Base-by-base conservation (phyloP, 495 filamentous ascomycete genomes). In the Penicillium lagena region DNA sequence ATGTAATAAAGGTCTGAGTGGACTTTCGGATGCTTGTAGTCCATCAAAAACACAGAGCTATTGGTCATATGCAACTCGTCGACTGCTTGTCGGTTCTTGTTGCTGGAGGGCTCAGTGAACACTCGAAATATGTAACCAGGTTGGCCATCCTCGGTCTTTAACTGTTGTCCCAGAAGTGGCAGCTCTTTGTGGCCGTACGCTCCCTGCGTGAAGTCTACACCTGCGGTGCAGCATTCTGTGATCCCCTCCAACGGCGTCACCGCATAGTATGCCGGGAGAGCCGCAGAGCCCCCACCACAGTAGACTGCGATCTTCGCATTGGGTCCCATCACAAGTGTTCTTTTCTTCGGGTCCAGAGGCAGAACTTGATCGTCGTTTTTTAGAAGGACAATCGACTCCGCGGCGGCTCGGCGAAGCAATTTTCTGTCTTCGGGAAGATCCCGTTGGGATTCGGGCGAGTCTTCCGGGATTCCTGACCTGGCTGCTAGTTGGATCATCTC, bases 261-360 rank as follows among this genome's bases (percentile, higher is more conserved):
- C 15, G 74, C 77, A 55, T 89, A 87, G 54, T 90, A 90, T 7
- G 85, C 81, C 43, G 81, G 80, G 13, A 91, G 66, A 42, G 78
- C 78, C 1, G 87, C 85, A 51, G 80, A 86, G 22, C 88, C 86
- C 38, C 87, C 87, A 29, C 88, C 87, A 40, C 83, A 80, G 36
- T 81, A 81, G 41, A 83, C 81, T 0, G 86, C 82, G 41, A 80
- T 65, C 52, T 87, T 81, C 9, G 83, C 76, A 55, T 89, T 89
- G 1, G 86, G 86, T 3, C 86, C 86, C 40, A 94, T 89, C n/a
- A 90, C 71, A 7, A 84, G 82, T 35, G 89, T 73, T 36, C 62
- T 63, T 31, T 76, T 77, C 28, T 66, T 62, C 48, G 70, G 76
- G 42, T 76, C 70, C 9, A 89, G 59, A 2, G 85, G 85, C 1